Evolutionary conservation across 768 basidiomycete species (phyloP), one percentile per base, ranked within the genome.

Genomic region (Mycena kentingensis): DNA sequence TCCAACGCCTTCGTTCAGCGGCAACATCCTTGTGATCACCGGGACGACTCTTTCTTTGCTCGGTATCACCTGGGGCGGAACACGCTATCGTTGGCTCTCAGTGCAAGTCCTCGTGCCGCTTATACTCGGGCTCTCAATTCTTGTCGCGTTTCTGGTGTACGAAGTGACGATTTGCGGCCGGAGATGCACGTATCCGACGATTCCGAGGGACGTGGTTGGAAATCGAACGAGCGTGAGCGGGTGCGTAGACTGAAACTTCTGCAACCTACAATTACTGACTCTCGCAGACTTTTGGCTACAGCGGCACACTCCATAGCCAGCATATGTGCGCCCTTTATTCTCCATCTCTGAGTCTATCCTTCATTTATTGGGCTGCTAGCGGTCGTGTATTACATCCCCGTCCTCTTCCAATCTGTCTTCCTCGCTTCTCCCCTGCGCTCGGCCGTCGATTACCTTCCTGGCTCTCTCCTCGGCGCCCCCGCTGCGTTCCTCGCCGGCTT

Each of bases 1-100:
- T 8, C 31, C 25, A 7, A 25, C 6, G 12, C 41, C 12, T 42
- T n/a, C 31, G 8, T 16, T 5, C 41, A 74, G 77, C 15, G 78
- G 77, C n/a, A 78, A 76, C 48, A 37, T 69, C 4, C 42, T 78
- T 7, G 59, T 78, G 16, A 70, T 78, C 32, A 55, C 65, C 3
- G 66, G 70, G 12, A 68, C 75, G 1, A 61, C 63, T 10, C 54
- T 66, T 12, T 60, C 52, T 19, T 71, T 74, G 32, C 62, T 80
- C 39, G 77, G 63, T 0, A 61, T 83, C 13, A 80, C 75, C 4
- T 80, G 74, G 73, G 80, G 73, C 15, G 80, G 81, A 2, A 62
- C 72, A 29, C 55, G 58, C 0, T 76, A 72, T 49, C 51, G 72
- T 1, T 83, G 81, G 80, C 54, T 46, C 10, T 74, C 73, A 0